Base-by-base conservation (phyloP, 164 flowering plant genomes). In the grape (Vitis vinifera) region DNA sequence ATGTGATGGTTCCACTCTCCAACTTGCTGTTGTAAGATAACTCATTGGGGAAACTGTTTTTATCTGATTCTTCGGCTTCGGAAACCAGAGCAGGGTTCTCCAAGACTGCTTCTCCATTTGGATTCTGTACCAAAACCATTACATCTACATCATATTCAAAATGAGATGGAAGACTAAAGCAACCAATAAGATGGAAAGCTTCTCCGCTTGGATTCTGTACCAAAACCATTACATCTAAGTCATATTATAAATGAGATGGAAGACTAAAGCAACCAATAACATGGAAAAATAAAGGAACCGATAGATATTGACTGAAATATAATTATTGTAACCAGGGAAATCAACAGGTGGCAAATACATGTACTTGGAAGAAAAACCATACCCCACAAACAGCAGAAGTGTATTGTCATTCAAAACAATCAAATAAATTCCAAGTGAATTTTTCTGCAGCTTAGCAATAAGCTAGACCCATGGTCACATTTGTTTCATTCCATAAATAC, bases 1-100 rank as follows among this genome's bases (percentile, higher is more conserved):
- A 81, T 30, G 87, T 79, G 65, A 83, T 82, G 63, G 77, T 83
- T 62, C 79, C 85, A 55, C 66, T 79, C 67, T 78, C 91, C 70
- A 73, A 62, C 51, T 75, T 75, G 65, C 78, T 75, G 53, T 76
- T 57, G 56, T 68, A 72, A 4, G 72, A 47, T 53, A 76, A 56
- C 63, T 78, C 77, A 9, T 65, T 62, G 1, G 16, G 74, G 66
- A 19, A 60, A 63, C 55, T 60, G 31, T 63, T 17, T 27, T 55
- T 31, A 29, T 66, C 68, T 29, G 77, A 68, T 58, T 75, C 79
- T 57, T 68, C 76, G 14, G 74, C 51, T 10, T 65, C 49, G 58
- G 68, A 58, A 52, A 48, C 51, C 47, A 27, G 64, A 55, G 31
- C 61, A 62, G 75, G 59, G 51, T 58, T 71, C 62, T 49, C 56